Evolutionary conservation across 805 yeast genomes (phyloP), one percentile per base, ranked within the genome.

Genomic region (Cyberlindnera lachancei): DNA sequence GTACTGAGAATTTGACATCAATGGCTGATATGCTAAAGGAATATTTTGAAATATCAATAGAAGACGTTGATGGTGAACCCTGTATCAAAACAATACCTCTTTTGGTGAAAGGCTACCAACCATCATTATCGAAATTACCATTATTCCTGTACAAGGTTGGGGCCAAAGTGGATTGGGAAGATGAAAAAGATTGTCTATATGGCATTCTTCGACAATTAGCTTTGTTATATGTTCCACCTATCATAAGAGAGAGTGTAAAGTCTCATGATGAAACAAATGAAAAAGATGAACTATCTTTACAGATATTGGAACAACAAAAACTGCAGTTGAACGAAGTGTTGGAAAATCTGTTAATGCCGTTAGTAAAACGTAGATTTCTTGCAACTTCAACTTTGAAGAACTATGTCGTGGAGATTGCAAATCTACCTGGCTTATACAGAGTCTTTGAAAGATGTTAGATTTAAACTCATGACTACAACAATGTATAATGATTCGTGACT

Each of bases 361-460:
- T 70, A 15, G 51, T 85, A 6, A 77, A 79, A 41, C 63, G 64
- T 37, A 58, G 75, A 28, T 70, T 86, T 18, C 51, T 86, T 11
- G 94, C 88, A 0, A 72, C 94, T 0, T 61, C 61, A 11, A 50
- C 48, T 3, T 45, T 86, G 23, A 42, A 56, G 5, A 50, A 63
- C 11, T 78, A 74, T 35, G 74, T 87, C 4, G 70, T 84, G 5
- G 95, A 90, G 53, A 74, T 92, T 23, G 96, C 98, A 0, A 87
- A 79, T 51, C 56, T 92, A 19, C 97, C 97, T 2, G 95, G 95
- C 0, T 61, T 92, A 35, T 92, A 92, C 56, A 73, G 68, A 47
- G 94, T 94, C 5, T 92, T 92, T 63, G 98, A 92, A 60, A 67
- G 98, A 52, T 92, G 98, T 48, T 83, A n/a, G 18, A n/a, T 6